Evolutionary conservation across 768 basidiomycete species (phyloP), one percentile per base, ranked within the genome.

Genomic region (Leccinum boreale): DNA sequence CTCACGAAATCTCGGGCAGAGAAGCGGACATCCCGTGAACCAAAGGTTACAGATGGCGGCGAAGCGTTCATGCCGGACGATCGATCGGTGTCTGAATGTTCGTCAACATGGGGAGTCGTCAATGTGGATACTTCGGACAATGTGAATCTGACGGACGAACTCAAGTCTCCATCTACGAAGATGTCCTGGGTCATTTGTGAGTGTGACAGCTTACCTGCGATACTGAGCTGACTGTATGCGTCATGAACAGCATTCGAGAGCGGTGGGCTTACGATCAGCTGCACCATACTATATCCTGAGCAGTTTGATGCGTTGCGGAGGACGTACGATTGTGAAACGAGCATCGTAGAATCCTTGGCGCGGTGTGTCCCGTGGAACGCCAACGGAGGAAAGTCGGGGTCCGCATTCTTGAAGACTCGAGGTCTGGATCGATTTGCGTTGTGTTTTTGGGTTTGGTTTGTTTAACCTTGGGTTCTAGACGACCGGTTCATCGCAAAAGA

Each of bases 401-500:
- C 94, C 4, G 94, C 92, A 0, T 98, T 99, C 75, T 74, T 98
- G 63, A 98, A 98, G 75, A 98, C 96, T 15, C 80, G 86, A 78
- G 95, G 95, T 92, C 58, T 42, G 78, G 63, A 9, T 10, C 3
- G 21, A 23, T 57, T 19, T 51, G 36, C 26, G 54, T 39, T 52
- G 45, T 50, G 35, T n/a, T 9, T 15, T 29, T 11, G 11, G 23
- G 14, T 17, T 42, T 50, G 51, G 36, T 19, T 19, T 39, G 8
- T 9, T 28, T 64, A 2, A 44, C 46, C 14, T 48, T 48, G 42
- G 14, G 23, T 60, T 11, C 17, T 56, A 97, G 96, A 99, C 67
- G 94, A 98, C 70, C 93, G 97, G 6, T 98, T 98, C 79, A 97
- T 99, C 62, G 93, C 96, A 33, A 99, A 99, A 67, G 96, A 98